These are phyloP conservation scores for Mortierella alpina DNA, from an alignment of 192 early-diverging fungal species.

Conservation along the genomic window DNA sequence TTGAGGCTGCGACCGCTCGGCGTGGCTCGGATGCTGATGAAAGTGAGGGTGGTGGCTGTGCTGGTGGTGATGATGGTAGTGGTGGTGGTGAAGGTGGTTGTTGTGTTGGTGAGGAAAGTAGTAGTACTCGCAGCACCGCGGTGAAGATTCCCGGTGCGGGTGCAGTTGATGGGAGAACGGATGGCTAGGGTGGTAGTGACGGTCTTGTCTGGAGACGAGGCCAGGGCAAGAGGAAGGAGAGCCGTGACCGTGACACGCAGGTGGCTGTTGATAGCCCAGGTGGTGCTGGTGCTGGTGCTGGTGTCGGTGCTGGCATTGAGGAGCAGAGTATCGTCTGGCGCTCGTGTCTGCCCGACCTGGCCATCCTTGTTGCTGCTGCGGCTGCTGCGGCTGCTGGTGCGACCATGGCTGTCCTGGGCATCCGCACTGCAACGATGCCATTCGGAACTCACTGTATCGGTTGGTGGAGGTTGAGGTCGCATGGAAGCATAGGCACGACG, in stretches of 20 bases:
- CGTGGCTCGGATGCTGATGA: neutral
- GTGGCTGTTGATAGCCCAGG: neutral
- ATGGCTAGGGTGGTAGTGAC: too few species aligned
- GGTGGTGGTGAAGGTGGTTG: neutral
- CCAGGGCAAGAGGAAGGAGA: too few species aligned
- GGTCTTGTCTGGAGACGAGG: too few species aligned
- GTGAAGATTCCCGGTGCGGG: too few species aligned
- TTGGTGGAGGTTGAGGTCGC: neutral
- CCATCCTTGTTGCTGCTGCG: neutral
- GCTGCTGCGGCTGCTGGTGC: constrained; percentile 6
- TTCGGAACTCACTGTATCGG: neutral
- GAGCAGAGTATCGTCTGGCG: neutral
- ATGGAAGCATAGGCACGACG: too few species aligned
- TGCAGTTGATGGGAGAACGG: too few species aligned
- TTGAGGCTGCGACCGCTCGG: neutral
- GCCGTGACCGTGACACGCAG: too few species aligned
- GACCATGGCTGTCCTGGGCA: neutral
- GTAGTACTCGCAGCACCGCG: too few species aligned
- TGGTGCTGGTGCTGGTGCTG: neutral
- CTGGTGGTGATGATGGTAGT: constrained; percentile 4
- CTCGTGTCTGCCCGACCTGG: too few species aligned
- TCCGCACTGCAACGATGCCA: neutral
- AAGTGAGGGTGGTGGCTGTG: neutral
- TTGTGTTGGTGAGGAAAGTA: neutral
- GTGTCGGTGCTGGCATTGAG: neutral